phyloP scores from a whole-genome alignment of 2,329 filamentous ascomycete genomes.

The Lecanicillium sp. region DNA sequence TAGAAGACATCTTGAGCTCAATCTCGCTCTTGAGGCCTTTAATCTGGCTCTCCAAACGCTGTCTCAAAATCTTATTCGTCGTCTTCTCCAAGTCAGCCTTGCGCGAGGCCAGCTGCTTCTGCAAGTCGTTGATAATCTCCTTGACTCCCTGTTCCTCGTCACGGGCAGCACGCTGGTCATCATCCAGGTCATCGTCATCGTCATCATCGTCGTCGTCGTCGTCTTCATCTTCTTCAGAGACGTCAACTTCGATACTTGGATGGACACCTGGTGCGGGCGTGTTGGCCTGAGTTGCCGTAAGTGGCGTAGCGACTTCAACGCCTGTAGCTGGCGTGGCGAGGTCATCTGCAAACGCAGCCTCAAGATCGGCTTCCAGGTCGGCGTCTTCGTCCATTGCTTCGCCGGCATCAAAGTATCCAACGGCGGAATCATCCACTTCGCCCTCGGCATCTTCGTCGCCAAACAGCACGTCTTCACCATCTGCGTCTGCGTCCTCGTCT shows the following conservation, averaged over 20 bases:
- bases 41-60: conserved; percentile 41
- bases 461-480: conserved; percentile 47
- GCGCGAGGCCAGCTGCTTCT: conserved; percentile 39
- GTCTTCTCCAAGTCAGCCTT: conserved; percentile 35
- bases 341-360: conserved; percentile 42
- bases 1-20: conserved; percentile 35
- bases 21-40: conserved; percentile 37
- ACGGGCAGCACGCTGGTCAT: conserved; percentile 40
- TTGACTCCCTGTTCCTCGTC: conserved; percentile 46
- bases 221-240: conserved; percentile 36
- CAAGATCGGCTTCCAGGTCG: conserved; percentile 46
- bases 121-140: conserved; percentile 44
- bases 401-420: conserved; percentile 28
- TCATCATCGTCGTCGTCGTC: conserved; percentile 42
- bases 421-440: conserved; percentile 35
- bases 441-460: conserved; percentile 40
- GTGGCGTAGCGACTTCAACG: conserved; percentile 36
- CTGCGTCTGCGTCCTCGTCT: conserved; percentile 37
- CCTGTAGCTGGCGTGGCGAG: conserved; percentile 32
- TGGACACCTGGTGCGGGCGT: conserved; percentile 36
- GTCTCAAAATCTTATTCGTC: conserved; percentile 38
- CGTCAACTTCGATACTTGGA: conserved; percentile 33
- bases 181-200: conserved; percentile 45
- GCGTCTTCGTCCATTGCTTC: conserved; percentile 30
- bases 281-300: conserved; percentile 30